A percentile compares a stretch with the other conserved stretches of the same genome.
Evolutionary conservation across 306 rosid genomes (phyloP).

Genomic region (Vigna reflexopilosa): DNA sequence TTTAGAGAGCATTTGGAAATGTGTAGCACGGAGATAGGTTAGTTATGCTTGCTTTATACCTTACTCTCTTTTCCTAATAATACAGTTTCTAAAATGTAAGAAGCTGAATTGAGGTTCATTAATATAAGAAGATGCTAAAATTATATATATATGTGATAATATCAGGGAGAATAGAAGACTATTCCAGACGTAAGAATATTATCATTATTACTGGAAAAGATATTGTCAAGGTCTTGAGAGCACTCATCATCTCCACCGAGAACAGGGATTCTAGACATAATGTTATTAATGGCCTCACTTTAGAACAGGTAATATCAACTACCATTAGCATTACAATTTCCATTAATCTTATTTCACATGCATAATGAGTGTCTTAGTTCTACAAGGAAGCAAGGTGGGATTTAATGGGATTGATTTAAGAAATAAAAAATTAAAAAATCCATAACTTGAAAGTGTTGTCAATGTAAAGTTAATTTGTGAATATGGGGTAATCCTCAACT

Average conservation of each 20-base stretch:
- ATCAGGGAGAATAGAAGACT: constrained; percentile 40
- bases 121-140: no score
- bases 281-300: constrained; percentile 34
- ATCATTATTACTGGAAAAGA: constrained; percentile 36
- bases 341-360: no score
- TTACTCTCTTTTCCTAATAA: neutral
- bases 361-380: no score
- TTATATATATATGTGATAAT: neutral
- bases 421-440: no score
- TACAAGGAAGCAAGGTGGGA: no score
- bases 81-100: neutral
- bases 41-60: neutral
- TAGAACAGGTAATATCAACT: constrained; percentile 28
- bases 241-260: constrained; percentile 29
- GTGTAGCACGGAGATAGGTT: constrained; percentile 41
- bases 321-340: no score
- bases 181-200: constrained; percentile 21
- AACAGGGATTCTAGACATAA: constrained; percentile 1
- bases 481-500: no score
- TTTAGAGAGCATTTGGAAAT: constrained; percentile 28
- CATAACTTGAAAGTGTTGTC: no score
- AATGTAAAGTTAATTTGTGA: no score
- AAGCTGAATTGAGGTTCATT: neutral
- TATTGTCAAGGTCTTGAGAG: constrained; percentile 45
- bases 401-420: no score